phyloP scores from a whole-genome alignment of 2,329 filamentous ascomycete species.

The Aspergillus luchuensis region DNA sequence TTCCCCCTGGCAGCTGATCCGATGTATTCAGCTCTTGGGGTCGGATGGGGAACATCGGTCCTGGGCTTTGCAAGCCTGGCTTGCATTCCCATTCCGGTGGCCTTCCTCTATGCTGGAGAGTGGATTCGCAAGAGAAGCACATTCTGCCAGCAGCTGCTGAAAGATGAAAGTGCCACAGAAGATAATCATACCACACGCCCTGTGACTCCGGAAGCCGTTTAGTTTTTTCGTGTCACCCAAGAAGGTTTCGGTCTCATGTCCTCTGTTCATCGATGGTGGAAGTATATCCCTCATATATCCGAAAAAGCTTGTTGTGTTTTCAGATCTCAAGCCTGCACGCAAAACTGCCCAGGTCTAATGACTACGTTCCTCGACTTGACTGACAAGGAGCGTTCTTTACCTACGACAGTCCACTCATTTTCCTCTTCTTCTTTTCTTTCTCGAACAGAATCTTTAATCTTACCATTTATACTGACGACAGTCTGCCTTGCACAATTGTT shows the following conservation, averaged over 20 bases:
- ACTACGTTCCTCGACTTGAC: no score
- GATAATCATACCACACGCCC: not conserved
- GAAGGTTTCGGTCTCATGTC: not conserved
- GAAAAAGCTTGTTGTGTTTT: no score
- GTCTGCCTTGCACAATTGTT: no score
- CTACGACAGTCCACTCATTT: no score
- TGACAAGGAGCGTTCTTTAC: no score
- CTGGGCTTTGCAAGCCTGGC: constrained; percentile 43
- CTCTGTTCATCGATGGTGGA: not conserved
- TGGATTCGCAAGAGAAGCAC: constrained; percentile 33
- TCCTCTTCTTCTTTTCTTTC: no score
- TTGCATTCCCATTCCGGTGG: constrained; percentile 46
- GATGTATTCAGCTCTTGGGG: constrained; percentile 42
- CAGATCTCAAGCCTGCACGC: no score
- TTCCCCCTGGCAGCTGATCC: constrained; percentile 55
- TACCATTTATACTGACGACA: no score
- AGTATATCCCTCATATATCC: not conserved
- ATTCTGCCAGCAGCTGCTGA: constrained; percentile 33
- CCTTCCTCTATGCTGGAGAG: constrained; percentile 33
- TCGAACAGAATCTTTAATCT: no score
- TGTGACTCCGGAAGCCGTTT: not conserved
- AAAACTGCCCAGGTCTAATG: no score
- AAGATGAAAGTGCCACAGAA: constrained; percentile 23
- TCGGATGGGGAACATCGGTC: constrained; percentile 46
- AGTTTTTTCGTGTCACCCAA: not conserved